Percentiles rank a stretch among this genome's conserved stretches.
Evolutionary conservation across 306 rosid species (phyloP).

Genomic region (Vigna unguiculata): DNA sequence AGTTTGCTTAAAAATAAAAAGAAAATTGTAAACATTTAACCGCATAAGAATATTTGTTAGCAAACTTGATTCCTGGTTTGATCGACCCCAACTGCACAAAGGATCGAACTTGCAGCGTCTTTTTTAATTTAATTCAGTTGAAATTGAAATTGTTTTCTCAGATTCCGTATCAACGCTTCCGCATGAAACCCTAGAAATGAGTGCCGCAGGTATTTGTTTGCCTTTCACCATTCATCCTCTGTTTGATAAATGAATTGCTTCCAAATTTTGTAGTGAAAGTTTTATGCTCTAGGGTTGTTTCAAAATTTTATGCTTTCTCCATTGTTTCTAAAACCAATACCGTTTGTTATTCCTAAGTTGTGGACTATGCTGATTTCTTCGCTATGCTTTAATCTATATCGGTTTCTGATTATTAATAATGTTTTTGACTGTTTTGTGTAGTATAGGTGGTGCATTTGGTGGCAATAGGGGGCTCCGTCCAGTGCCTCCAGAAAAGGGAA

Average conservation of each 20-base stretch:
- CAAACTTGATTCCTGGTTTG: too few species aligned
- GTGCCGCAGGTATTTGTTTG: constrained; percentile 20
- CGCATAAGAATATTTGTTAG: too few species aligned
- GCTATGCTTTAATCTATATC: not conserved
- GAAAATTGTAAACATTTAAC: too few species aligned
- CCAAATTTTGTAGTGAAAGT: not conserved
- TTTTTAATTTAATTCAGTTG: not conserved
- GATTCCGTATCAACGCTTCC: not conserved
- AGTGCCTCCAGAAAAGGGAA: constrained; percentile 95
- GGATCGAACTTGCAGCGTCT: not conserved
- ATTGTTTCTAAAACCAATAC: not conserved
- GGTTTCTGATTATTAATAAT: too few species aligned
- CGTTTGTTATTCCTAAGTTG: not conserved
- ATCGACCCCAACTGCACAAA: not conserved
- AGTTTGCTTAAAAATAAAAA: too few species aligned
- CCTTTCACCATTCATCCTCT: not conserved
- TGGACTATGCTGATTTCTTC: too few species aligned
- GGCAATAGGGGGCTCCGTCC: constrained; percentile 93
- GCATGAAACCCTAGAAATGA: constrained; percentile 5
- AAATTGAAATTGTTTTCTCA: not conserved
- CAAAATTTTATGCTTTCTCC: not conserved
- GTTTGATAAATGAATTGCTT: not conserved
- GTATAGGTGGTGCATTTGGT: constrained; percentile 91
- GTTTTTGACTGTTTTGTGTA: not conserved
- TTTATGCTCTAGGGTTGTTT: not conserved